A percentile compares a stretch with the other conserved stretches of the same genome.
Evolutionary conservation across 108 stramenopile species (phyloP).

Genomic region (Conticribra weissflogii): DNA sequence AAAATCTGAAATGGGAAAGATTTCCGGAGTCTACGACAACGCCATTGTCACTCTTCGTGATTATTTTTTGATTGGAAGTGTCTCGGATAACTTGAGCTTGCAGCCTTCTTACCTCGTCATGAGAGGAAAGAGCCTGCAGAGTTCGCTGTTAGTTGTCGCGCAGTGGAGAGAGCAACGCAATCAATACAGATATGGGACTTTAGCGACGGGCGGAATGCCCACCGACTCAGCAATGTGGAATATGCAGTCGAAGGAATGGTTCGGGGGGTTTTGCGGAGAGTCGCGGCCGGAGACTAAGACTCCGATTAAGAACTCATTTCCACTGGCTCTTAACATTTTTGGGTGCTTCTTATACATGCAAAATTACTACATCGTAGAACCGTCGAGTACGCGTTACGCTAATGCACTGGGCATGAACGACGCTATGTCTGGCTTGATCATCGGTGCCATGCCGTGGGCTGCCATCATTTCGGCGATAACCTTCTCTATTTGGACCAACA

Average conservation of each 20-base stretch:
- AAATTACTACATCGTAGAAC: conserved; percentile 95
- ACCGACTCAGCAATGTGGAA: too few relatives aligned
- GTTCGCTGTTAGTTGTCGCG: conserved; percentile 53
- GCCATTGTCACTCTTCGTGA: conserved; percentile 49
- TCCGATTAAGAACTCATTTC: conserved; percentile 21
- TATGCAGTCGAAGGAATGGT: conserved; percentile 6
- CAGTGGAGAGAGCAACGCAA: conserved; percentile 57
- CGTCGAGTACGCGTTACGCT: conserved; percentile 81
- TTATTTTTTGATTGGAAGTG: conserved; percentile 58
- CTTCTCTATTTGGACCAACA: conserved; percentile 86
- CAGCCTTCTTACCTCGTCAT: conserved; percentile 56
- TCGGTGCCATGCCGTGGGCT: conserved; percentile 91
- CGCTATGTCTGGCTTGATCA: conserved; percentile 78
- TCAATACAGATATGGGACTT: conserved; percentile 10
- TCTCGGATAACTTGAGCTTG: conserved; percentile 61
- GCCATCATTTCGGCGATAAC: conserved; percentile 73
- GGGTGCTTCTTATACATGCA: conserved; percentile 88
- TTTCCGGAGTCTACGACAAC: conserved; percentile 44
- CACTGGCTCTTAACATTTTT: conserved; percentile 67
- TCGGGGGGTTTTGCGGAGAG: conserved; percentile 25
- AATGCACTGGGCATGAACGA: conserved; percentile 80
- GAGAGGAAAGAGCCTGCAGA: conserved; percentile 56
- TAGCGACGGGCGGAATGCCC: too few relatives aligned
- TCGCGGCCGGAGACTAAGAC: background rate
- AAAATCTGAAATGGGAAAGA: conserved; percentile 34